A percentile compares a stretch with the other conserved stretches of the same genome.
Conservation (phyloP, 1,284 basidiomycete species). For the Flammula alnicola region DNA sequence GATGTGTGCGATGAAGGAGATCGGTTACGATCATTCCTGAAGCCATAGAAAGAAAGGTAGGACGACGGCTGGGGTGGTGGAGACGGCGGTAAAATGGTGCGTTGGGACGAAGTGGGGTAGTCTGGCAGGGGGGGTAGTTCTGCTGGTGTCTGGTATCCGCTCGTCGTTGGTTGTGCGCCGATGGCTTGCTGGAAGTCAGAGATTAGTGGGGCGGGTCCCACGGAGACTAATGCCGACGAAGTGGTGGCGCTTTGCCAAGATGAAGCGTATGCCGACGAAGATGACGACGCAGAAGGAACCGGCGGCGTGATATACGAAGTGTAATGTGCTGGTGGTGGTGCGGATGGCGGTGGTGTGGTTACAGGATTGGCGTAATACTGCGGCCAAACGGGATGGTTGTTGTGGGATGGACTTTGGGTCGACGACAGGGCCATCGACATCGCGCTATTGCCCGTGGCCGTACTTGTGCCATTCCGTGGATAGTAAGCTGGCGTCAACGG, state of each 20-base stretch:
- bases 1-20: constrained; percentile 22
- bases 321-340: constrained; percentile 8
- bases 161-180: constrained; percentile 1
- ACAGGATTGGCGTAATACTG: constrained; percentile 16
- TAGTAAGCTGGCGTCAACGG: constrained; percentile 15
- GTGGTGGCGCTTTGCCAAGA: constrained; percentile 6
- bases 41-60: constrained; percentile 8
- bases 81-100: constrained; percentile 10
- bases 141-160: constrained; percentile 8
- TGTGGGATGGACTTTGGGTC: constrained; percentile 9
- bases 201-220: neutral
- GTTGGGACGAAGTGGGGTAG: constrained; percentile 17
- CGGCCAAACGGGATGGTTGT: constrained; percentile 14
- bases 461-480: constrained; percentile 5
- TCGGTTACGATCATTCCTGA: constrained; percentile 17
- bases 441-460: neutral
- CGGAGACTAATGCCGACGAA: constrained; percentile 3
- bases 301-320: constrained; percentile 8
- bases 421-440: constrained; percentile 6
- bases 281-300: constrained; percentile 4
- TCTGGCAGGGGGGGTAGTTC: constrained; percentile 5
- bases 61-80: constrained; percentile 4
- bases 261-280: constrained; percentile 5
- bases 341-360: neutral
- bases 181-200: constrained; percentile 5